Base-by-base conservation (phyloP, 2,329 filamentous ascomycete species). In the Arthrobotrys entomopaga region DNA sequence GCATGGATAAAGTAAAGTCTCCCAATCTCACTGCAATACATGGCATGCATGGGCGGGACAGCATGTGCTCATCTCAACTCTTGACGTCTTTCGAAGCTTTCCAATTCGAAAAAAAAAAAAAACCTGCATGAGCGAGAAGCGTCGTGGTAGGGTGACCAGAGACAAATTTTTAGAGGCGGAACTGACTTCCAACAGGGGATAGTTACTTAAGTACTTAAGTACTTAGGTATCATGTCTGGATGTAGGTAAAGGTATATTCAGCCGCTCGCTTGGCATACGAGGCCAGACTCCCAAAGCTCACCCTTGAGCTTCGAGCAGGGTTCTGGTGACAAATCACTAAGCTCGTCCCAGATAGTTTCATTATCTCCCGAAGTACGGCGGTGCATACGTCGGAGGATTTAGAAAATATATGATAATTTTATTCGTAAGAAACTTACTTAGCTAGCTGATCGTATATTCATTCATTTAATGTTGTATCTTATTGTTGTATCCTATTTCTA, bases 101-200 rank as follows among this genome's bases (percentile, higher is more conserved):
- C n/a, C n/a, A n/a, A n/a, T n/a, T n/a, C 29, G 42, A 46, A 7
- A 7, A 13, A 46, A 46, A 1, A 46, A 15, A 15, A 46, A 46
- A 42, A 22, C 11, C 16, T 46, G 42, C 42, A 46, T 7, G 42
- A 19, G 42, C 42, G 42, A 46, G 16, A 46, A 46, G 42, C n/a
- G 48, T 50, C n/a, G 48, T 13, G 20, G n/a, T 50, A 7, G 52
- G 13, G n/a, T 38, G 24, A 54, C 20, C 11, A n/a, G n/a, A n/a
- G n/a, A n/a, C n/a, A n/a, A n/a, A n/a, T n/a, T n/a, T n/a, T n/a
- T 38, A 42, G 42, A 19, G n/a, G 11, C 46, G 52, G 49, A 64
- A 56, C 60, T 65, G 54, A 49, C 22, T 65, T 49, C 60, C 60
- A 24, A 65, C 54, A 20, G 46, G 20, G 60, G 60, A 46, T 56